Evolutionary conservation across 2,329 filamentous ascomycete species (phyloP), one percentile per base, ranked within the genome.

Genomic region (Teratosphaeriaceae sp.): DNA sequence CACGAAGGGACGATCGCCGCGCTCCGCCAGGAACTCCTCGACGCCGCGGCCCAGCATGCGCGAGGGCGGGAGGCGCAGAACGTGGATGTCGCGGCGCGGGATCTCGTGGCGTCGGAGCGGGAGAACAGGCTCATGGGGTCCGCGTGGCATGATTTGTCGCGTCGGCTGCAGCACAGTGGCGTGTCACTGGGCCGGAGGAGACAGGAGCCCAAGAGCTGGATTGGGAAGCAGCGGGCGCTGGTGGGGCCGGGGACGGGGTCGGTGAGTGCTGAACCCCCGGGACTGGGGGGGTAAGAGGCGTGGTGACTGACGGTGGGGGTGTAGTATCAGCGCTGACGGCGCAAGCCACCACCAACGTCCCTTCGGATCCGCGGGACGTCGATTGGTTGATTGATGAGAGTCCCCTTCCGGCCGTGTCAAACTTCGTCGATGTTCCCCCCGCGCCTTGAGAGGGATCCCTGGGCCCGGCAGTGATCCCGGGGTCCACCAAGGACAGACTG

Each of bases 111-210:
- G 54, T 75, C 94, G 46, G 77, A 84, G 61, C 78, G 84, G 54
- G 87, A 94, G 64, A 88, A 87, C 62, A 75, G 76, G 29, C 74
- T 92, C 59, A 87, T 94, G 56, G 73, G 82, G 19, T 84, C 81
- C n/a, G 87, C 87, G 2, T 94, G 85, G 85, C 89, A 89, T 66
- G 85, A 90, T 63, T 76, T 92, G 56, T 81, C 82, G 20, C 82
- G 75, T 59, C 75, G 87, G 40, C 65, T 94, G 53, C 86, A 92
- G 66, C 88, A 84, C 68, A 90, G 89, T 62, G 85, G 85, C 49
- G 82, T 90, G 30, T 79, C 86, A 42, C 67, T 94, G 49, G 84
- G 88, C 59, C 72, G 87, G 52, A 75, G 84, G 53, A 79, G 79
- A 54, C 85, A 90, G 55, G 76, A 77, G 53, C 84, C 85, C 12